Evolutionary conservation across 306 rosid species (phyloP), one percentile per base, ranked within the genome.

Genomic region (Oemleria cerasiformis): DNA sequence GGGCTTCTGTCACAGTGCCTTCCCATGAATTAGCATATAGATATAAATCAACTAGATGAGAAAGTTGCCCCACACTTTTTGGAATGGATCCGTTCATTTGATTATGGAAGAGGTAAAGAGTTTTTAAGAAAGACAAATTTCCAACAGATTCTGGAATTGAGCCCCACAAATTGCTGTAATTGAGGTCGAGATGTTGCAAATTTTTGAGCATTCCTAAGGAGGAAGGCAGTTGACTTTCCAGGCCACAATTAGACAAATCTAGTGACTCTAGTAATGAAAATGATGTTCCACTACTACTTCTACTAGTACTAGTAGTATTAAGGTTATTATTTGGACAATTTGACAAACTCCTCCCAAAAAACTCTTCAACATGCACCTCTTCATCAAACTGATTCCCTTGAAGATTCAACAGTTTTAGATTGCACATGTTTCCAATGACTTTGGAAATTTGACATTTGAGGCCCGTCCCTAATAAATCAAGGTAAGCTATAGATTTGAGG

Each of bases 61-160:
- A 59, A 56, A 82, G 83, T 48, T 77, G 81, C 59, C 86, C 84
- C 9, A 85, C 12, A 72, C 81, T 74, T 17, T 48, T 30, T 9
- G 83, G 82, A 48, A 85, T 67, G 13, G 75, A 70, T 25, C 81
- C 86, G 30, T 71, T 76, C 47, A 85, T 61, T 21, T 55, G 16
- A 51, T 78, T 75, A 21, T 15, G 21, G 25, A 4, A 9, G 9
- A 81, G 81, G 13, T 7, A 3, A 34, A 84, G 21, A 5, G 40
- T 57, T 57, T n/a, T 7, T 0, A 9, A 23, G 4, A 75, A 59
- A 12, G 84, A 74, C 71, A 78, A 60, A 67, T 84, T 84, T 70
- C 77, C 81, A 2, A 57, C 7, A 34, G 70, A 67, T 16, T 74
- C 34, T 7, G 79, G 85, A 70, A 78, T 71, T 51, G 50, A 50